Base-by-base conservation (phyloP, 1,139 yeast species). In the Zygosaccharomyces sapae region DNA sequence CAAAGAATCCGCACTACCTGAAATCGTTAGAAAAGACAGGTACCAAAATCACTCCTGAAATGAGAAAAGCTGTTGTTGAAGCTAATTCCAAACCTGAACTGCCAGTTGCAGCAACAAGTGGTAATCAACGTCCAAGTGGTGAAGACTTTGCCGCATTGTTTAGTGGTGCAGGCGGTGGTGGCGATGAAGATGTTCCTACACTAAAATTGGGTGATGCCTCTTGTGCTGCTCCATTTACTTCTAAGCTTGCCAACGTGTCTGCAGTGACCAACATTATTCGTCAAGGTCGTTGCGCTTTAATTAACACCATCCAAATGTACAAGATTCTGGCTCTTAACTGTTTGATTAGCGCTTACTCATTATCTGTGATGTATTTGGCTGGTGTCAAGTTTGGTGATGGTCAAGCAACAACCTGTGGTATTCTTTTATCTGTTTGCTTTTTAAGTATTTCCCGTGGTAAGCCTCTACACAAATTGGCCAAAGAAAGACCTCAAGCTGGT, bases 341-440 rank as follows among this genome's bases (percentile, higher is more conserved):
- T 78, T 78, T 92, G 73, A 89, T 92, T 71, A 85, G 96, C 55
- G 98, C 99, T 25, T 92, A 92, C 68, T 89, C 97, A 3, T 76
- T 92, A 61, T 86, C 96, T 42, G 97, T 92, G 33, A 80, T 92
- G 63, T 94, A 87, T 67, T 77, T 92, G 62, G 97, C 98, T 12
- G 99, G 99, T 70, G 95, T 94, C 63, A 92, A 94, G 70, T 88
- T 92, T 68, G 97, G 98, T 63, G 99, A 92, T 70, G 95, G 87
- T 20, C 99, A 92, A 73, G 89, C 96, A 18, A 92, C 98, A 31
- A 84, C 86, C 48, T 86, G 96, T 18, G 98, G 98, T 54, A 70
- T 94, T 56, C 76, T 92, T 61, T 76, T 92, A 65, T 84, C 96
- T 50, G 95, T 90, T 54, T 94, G 98, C 74, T 92, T 92, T 80